Evolutionary conservation across 2,329 filamentous ascomycete genomes (phyloP).

Genomic region (Penicillium thymicola): DNA sequence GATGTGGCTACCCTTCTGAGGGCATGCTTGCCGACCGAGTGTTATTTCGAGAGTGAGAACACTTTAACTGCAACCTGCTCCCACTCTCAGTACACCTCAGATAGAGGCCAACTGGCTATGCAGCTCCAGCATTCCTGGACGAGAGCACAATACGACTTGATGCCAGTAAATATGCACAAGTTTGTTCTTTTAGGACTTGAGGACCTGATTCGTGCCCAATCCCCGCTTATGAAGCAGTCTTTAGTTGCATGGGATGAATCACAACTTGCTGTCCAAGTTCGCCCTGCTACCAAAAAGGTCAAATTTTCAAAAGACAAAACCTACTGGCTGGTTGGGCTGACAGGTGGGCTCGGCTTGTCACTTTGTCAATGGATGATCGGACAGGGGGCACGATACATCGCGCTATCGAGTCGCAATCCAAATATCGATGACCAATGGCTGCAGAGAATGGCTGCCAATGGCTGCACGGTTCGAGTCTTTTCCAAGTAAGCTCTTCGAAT

Average conservation of each 20-base stretch:
- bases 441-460: slow-evolving; percentile 11
- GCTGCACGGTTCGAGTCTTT: slow-evolving; percentile 21
- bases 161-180: slow-evolving; percentile 9
- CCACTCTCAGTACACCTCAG: not conserved
- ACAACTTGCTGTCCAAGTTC: slow-evolving; percentile 14
- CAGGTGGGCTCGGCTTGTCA: slow-evolving; percentile 28
- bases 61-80: slow-evolving; percentile 6
- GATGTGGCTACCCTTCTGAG: slow-evolving; percentile 2
- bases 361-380: slow-evolving; percentile 31
- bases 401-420: slow-evolving; percentile 31
- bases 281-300: slow-evolving; percentile 16
- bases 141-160: not conserved
- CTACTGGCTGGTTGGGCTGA: slow-evolving; percentile 32
- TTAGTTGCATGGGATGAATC: slow-evolving; percentile 13
- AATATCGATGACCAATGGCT: slow-evolving; percentile 26
- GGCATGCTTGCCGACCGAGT: slow-evolving; percentile 6
- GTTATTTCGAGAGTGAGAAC: slow-evolving; percentile 12
- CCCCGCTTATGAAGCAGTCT: not conserved
- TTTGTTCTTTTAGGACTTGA: slow-evolving; percentile 2
- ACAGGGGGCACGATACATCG: slow-evolving; percentile 27
- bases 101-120: not conserved
- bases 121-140: slow-evolving; percentile 10
- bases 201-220: slow-evolving; percentile 9
- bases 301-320: slow-evolving; percentile 29
- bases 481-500: slow-evolving; percentile 10